A percentile compares a stretch with the other conserved stretches of the same genome.
Conservation (phyloP, 1,284 basidiomycete species). For the Inonotus obliquus region DNA sequence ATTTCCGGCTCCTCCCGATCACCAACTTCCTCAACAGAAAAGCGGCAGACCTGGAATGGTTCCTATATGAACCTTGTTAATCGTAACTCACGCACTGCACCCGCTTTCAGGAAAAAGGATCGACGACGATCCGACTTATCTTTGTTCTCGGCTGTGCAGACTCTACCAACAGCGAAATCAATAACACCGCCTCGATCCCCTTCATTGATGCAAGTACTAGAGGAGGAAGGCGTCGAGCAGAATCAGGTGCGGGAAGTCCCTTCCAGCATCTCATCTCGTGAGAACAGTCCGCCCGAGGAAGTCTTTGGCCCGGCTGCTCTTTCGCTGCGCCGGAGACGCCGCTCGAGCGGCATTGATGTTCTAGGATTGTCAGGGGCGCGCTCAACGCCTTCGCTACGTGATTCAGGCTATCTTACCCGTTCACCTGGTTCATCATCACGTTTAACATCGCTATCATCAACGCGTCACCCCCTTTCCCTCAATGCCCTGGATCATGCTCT, state of each 20-base stretch:
- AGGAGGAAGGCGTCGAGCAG: conserved; percentile 21
- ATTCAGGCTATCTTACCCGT: conserved; percentile 24
- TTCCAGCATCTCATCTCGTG: conserved; percentile 16
- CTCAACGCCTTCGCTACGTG: conserved; percentile 20
- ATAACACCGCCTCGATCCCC: conserved; percentile 24
- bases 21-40: conserved; percentile 33
- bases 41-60: conserved; percentile 73
- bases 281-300: conserved; percentile 25
- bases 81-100: conserved; percentile 26
- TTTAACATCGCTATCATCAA: conserved; percentile 55
- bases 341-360: conserved; percentile 43
- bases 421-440: conserved; percentile 39
- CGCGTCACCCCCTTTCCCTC: conserved; percentile 60
- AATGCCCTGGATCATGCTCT: conserved; percentile 55
- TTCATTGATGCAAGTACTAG: conserved; percentile 24
- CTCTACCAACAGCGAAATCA: conserved; percentile 17
- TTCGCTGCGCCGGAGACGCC: conserved; percentile 49
- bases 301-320: conserved; percentile 59
- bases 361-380: conserved; percentile 34
- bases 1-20: conserved; percentile 19
- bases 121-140: conserved; percentile 52
- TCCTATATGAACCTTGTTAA: conserved; percentile 47
- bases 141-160: conserved; percentile 34
- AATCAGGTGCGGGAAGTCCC: conserved; percentile 5
- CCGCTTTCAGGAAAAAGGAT: conserved; percentile 25